These are phyloP conservation scores for Ettlia oleoabundans DNA, from an alignment of 139 green algal species.

Conservation along the genomic window DNA sequence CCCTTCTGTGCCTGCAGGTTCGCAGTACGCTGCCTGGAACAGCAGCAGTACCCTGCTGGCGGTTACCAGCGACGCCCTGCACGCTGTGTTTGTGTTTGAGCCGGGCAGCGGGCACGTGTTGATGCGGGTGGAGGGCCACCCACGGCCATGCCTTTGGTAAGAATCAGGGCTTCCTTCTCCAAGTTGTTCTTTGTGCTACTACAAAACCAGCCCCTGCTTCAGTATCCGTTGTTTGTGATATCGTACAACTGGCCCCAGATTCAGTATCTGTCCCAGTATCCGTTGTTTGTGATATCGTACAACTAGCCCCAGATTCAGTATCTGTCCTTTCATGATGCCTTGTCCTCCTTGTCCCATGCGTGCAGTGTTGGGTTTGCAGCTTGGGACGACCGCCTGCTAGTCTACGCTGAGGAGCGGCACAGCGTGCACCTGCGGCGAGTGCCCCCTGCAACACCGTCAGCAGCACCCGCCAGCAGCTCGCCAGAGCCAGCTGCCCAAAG, in stretches of 20 bases:
- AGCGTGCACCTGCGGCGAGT: slow-evolving; percentile 4
- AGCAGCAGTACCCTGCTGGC: slow-evolving; percentile 32
- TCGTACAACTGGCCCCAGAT: background rate
- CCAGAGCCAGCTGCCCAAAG: background rate
- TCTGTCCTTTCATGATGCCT: background rate
- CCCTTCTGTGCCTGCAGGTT: background rate
- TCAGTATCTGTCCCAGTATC: too few species aligned
- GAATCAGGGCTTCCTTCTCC: background rate
- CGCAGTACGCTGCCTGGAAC: slow-evolving; percentile 45
- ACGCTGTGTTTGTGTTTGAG: slow-evolving; percentile 39
- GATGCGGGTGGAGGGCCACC: slow-evolving; percentile 24
- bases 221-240: background rate
- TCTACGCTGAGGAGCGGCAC: slow-evolving; percentile 38
- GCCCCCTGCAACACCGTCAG: background rate
- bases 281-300: background rate
- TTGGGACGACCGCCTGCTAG: slow-evolving; percentile 30
- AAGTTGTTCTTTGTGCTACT: background rate
- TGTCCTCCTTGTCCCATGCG: too few species aligned
- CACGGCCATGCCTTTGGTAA: background rate
- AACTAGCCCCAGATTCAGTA: background rate
- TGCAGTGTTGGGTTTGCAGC: slow-evolving; percentile 33
- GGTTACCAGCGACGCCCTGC: slow-evolving; percentile 27
- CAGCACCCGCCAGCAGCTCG: background rate
- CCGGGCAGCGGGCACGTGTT: background rate
- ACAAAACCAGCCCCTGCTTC: too few species aligned